Evolutionary conservation across 2,329 filamentous ascomycete species (phyloP), one percentile per base, ranked within the genome.

Genomic region (Kalmusia sp.): DNA sequence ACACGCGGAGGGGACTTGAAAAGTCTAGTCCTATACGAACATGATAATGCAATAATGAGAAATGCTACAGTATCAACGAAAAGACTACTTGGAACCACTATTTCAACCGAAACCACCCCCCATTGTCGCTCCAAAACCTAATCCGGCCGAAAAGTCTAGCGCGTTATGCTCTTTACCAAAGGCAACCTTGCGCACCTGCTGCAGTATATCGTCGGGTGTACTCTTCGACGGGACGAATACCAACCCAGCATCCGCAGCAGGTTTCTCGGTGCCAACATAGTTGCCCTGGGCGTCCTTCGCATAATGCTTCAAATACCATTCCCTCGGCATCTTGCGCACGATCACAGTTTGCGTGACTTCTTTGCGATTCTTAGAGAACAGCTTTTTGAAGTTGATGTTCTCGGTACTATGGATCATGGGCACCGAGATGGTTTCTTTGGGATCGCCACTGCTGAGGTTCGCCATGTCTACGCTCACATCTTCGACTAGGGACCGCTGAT

Each of bases 281-380:
- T 67, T 70, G 1, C 69, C 70, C 2, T 69, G 50, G 0, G 52
- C 38, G 41, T 72, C 65, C 15, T 70, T 69, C n/a, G 61, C 64
- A 35, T 73, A 73, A 38, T 67, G 59, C 25, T 63, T 61, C 2
- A 65, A 54, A 50, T 70, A 72, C 25, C 63, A 55, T 12, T 58
- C 51, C 22, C 69, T 61, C 14, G 56, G 60, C 68, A 71, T 70
- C 37, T 63, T 64, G 2, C 67, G 57, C 28, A 62, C 55, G 21
- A 65, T 54, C 3, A 70, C 63, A 2, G 60, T 59, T n/a, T 63
- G 61, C 5, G 59, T 52, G 0, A 65, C 56, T 21, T 45, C 55
- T 9, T 56, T 57, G 3, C 39, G 30, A 8, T 58, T 53, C 21
- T 61, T 57, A 5, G 44, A 50, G 15, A 62, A 22, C 2, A 62